A percentile compares a stretch with the other conserved stretches of the same genome.
Evolutionary conservation across 2,329 filamentous ascomycete species (phyloP).

Genomic region (Aotearoamyces nothofagi): DNA sequence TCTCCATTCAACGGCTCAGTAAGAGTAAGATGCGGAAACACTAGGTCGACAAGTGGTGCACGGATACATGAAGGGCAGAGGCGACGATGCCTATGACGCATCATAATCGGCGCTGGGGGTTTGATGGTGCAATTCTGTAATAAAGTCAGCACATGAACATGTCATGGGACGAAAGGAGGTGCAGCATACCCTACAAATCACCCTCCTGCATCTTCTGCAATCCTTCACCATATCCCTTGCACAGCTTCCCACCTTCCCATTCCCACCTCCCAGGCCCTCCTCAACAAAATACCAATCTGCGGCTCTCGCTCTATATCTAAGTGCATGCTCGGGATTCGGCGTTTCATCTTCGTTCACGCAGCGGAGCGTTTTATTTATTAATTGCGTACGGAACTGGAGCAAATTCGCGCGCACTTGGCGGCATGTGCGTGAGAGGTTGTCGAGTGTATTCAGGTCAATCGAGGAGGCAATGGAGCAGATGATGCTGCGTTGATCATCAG

Average conservation of each 20-base stretch:
- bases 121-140: slow-evolving; percentile 80
- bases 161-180: neutral
- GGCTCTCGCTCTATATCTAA: slow-evolving; percentile 41
- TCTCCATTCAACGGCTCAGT: too few species aligned
- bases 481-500: slow-evolving; percentile 54
- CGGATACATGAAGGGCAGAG: slow-evolving; percentile 64
- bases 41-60: slow-evolving; percentile 47
- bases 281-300: slow-evolving; percentile 46
- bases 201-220: slow-evolving; percentile 61
- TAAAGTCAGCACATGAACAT: too few species aligned
- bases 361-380: slow-evolving; percentile 61
- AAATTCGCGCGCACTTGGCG: slow-evolving; percentile 65
- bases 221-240: slow-evolving; percentile 77
- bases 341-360: slow-evolving; percentile 57
- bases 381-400: slow-evolving; percentile 59
- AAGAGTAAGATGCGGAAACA: slow-evolving; percentile 8
- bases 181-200: slow-evolving; percentile 64
- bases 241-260: slow-evolving; percentile 61
- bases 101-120: slow-evolving; percentile 48
- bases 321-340: slow-evolving; percentile 37
- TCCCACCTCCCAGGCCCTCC: slow-evolving; percentile 32
- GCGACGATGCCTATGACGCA: slow-evolving; percentile 65
- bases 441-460: slow-evolving; percentile 77
- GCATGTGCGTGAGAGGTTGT: slow-evolving; percentile 70
- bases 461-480: slow-evolving; percentile 58